A percentile compares a stretch with the other conserved stretches of the same genome.
phyloP scores from a whole-genome alignment of 2,329 filamentous ascomycete genomes.

The Diaporthe ilicicola region DNA sequence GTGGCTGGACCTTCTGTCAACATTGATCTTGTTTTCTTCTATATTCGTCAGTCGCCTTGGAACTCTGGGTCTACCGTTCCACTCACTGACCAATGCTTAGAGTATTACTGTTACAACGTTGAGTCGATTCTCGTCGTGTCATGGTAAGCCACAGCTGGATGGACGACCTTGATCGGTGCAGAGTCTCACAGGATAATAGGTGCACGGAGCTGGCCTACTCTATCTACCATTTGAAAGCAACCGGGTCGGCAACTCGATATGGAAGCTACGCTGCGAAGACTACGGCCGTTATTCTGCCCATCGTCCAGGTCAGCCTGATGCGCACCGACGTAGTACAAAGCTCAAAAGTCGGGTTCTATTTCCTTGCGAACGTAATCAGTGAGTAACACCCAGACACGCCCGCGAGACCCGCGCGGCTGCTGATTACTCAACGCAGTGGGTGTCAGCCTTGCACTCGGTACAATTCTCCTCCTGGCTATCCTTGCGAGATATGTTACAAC shows the following conservation, averaged over 20 bases:
- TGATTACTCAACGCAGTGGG: slow-evolving; percentile 44
- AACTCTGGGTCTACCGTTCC: no score
- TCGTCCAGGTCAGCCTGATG: slow-evolving; percentile 45
- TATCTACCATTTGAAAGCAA: slow-evolving; percentile 43
- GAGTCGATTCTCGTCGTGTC: slow-evolving; percentile 55
- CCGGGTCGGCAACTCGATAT: slow-evolving; percentile 34
- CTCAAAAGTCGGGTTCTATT: slow-evolving; percentile 42
- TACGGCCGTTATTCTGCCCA: slow-evolving; percentile 47
- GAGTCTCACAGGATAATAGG: slow-evolving; percentile 38
- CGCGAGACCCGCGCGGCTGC: neutral
- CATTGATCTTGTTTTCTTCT: slow-evolving; percentile 54
- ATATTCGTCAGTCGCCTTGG: slow-evolving; percentile 52
- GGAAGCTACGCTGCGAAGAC: slow-evolving; percentile 44
- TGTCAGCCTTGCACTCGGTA: slow-evolving; percentile 47
- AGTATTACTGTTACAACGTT: slow-evolving; percentile 61
- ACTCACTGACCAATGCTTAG: slow-evolving; percentile 41
- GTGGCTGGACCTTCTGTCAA: slow-evolving; percentile 51
- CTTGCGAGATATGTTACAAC: slow-evolving; percentile 51
- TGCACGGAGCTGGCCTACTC: slow-evolving; percentile 47
- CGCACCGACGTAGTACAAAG: slow-evolving; percentile 41
- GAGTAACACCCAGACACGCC: slow-evolving; percentile 33
- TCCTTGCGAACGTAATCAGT: slow-evolving; percentile 50
- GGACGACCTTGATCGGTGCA: neutral
- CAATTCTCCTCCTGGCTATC: slow-evolving; percentile 48
- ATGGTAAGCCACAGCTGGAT: slow-evolving; percentile 46